Evolutionary conservation across 768 basidiomycete species (phyloP), one percentile per base, ranked within the genome.

Genomic region (Leccinum truebloodii): DNA sequence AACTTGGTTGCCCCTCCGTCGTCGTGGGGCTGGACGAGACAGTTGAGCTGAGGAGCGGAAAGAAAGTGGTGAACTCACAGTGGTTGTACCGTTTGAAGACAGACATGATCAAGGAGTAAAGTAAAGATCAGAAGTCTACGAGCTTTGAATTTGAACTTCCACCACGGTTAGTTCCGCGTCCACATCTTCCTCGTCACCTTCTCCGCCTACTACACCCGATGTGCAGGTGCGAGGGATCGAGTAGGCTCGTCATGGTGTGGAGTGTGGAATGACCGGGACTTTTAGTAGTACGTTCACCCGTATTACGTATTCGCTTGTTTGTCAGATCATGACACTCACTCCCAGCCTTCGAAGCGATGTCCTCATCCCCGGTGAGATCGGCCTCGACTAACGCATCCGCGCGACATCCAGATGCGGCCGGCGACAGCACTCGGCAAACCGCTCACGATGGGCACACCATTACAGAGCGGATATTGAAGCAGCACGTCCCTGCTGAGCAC

Each of bases 381-480:
- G 93, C 0, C 81, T 92, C 13, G 92, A 37, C 63, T 93, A 91
- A 85, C 63, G 28, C 90, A 90, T 0, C 89, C 91, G 0, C 83
- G 87, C 12, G 80, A 84, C 0, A 66, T 86, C 2, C 93, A 94
- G 67, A 85, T 53, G 28, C 24, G 28, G 26, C 78, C 26, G 30
- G 26, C 78, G 86, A 9, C 93, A 94, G 70, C 81, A 18, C 79
- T 92, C 1, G 79, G 81, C 3, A 94, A 95, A 67, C 86, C 93
- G 0, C 76, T 95, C 28, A 93, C 91, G 1, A 92, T 94, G 46
- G 28, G 28, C 93, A 95, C 67, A 93, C 92, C 0, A 3, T 32
- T 82, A 90, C 89, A 0, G 88, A 90, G 66, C 73, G 81, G 3
- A 91, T 95, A 53, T 65, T 95, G 59, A 93, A 88, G 65, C 81